phyloP scores from a whole-genome alignment of 192 early-diverging fungal species.

The Coemansia sp. region DNA sequence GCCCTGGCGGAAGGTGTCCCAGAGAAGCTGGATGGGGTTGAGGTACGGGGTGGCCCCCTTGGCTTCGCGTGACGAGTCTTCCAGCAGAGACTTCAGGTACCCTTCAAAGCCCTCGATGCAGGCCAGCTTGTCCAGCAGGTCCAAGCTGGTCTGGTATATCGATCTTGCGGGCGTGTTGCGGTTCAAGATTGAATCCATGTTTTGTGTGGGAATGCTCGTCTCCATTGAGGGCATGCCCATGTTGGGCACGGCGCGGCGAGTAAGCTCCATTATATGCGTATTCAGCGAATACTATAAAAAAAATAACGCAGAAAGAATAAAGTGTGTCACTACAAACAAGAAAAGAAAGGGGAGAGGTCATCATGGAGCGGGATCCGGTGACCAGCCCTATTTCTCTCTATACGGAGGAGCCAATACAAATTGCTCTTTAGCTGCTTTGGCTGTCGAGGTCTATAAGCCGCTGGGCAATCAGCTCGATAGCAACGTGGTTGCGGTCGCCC shows the following conservation, averaged over 20 bases:
- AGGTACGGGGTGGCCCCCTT: conserved; percentile 43
- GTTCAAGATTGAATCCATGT: conserved; percentile 50
- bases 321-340: no score
- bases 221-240: conserved; percentile 32
- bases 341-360: no score
- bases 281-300: no score
- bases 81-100: conserved; percentile 55
- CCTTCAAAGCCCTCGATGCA: conserved; percentile 67
- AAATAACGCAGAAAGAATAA: no score
- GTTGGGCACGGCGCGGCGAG: conserved; percentile 23
- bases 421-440: no score
- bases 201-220: conserved; percentile 43
- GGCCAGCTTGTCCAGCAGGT: conserved; percentile 67
- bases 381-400: no score
- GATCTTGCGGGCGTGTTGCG: conserved; percentile 55
- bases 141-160: conserved; percentile 70
- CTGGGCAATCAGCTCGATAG: conserved; percentile 61
- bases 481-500: conserved; percentile 62
- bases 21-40: conserved; percentile 72
- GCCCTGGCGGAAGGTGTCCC: conserved; percentile 69
- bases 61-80: conserved; percentile 29
- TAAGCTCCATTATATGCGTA: conserved; percentile 28
- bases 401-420: no score
- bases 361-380: no score
- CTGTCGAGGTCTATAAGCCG: conserved; percentile 50